A percentile compares a stretch with the other conserved stretches of the same genome.
phyloP scores from a whole-genome alignment of 1,284 basidiomycete species.

The Sporisorium iseilematis-ciliati region DNA sequence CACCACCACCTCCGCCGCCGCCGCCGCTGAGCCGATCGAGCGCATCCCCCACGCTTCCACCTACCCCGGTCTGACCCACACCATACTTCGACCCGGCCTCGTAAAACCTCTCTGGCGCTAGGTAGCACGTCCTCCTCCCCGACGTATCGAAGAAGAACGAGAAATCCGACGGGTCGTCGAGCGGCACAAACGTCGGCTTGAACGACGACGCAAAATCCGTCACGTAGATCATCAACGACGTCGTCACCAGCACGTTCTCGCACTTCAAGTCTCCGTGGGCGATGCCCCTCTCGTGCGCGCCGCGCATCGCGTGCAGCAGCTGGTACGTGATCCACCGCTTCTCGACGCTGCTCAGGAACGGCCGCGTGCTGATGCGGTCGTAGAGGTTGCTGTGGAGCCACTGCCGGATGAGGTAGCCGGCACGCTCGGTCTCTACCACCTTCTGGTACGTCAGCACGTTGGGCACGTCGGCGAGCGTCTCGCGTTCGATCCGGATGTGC shows the following conservation, averaged over 20 bases:
- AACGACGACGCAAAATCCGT: conserved; percentile 93
- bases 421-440: conserved; percentile 94
- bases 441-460: conserved; percentile 91
- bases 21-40: conserved; percentile 25
- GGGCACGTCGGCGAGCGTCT: conserved; percentile 83
- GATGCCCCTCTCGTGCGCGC: conserved; percentile 81
- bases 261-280: conserved; percentile 98
- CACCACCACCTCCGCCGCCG: conserved; percentile 13
- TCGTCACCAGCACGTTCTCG: conserved; percentile 95
- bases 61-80: neutral
- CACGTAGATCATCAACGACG: conserved; percentile 94
- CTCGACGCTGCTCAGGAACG: conserved; percentile 89
- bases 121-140: conserved; percentile 90
- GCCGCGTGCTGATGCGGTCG: conserved; percentile 96
- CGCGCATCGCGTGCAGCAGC: conserved; percentile 84
- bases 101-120: conserved; percentile 97
- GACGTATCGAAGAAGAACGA: conserved; percentile 98
- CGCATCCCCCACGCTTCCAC: neutral
- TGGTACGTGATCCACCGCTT: conserved; percentile 99
- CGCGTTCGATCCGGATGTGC: conserved; percentile 82
- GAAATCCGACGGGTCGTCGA: conserved; percentile 97
- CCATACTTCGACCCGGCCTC: conserved; percentile 77
- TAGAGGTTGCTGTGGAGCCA: conserved; percentile 96
- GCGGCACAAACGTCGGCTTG: conserved; percentile 94
- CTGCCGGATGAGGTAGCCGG: conserved; percentile 93